These are phyloP conservation scores for Arachis stenosperma DNA, from an alignment of 306 rosid genomes.

Conservation along the genomic window DNA sequence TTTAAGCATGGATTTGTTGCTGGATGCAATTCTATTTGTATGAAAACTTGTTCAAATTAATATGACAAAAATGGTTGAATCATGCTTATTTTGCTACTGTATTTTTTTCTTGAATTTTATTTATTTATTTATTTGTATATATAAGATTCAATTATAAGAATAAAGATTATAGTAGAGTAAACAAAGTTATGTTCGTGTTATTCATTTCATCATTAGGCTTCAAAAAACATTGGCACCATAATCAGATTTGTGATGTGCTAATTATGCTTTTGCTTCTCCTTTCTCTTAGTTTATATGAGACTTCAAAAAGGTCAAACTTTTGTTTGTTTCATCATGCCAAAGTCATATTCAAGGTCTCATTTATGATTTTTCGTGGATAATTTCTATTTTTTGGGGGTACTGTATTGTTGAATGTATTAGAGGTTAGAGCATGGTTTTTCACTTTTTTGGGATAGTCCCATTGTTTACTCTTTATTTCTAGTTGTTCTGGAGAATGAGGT, in stretches of 20 bases:
- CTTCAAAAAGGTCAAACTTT: not conserved
- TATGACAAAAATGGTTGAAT: too few relatives aligned
- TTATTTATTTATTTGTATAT: too few relatives aligned
- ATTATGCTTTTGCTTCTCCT: conserved; percentile 13
- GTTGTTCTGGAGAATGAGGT: not conserved
- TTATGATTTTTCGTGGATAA: not conserved
- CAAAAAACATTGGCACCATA: conserved; percentile 6
- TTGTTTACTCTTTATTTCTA: not conserved
- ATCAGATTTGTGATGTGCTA: conserved; percentile 20
- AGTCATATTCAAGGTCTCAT: conserved; percentile 13
- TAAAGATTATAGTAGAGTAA: too few relatives aligned
- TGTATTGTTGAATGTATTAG: not conserved
- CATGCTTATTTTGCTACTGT: too few relatives aligned
- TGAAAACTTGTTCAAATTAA: too few relatives aligned
- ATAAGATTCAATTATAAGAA: too few relatives aligned
- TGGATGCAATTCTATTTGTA: too few relatives aligned
- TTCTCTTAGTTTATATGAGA: not conserved
- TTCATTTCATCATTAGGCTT: conserved; percentile 25
- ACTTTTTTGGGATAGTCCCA: not conserved
- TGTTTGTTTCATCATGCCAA: not conserved
- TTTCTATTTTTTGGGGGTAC: not conserved
- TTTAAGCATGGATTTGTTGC: too few relatives aligned
- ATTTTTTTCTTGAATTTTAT: too few relatives aligned
- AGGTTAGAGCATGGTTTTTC: not conserved
- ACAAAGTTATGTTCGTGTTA: not conserved